phyloP scores from a whole-genome alignment of 208 protist genomes.

The Wallacemonas sp. region DNA sequence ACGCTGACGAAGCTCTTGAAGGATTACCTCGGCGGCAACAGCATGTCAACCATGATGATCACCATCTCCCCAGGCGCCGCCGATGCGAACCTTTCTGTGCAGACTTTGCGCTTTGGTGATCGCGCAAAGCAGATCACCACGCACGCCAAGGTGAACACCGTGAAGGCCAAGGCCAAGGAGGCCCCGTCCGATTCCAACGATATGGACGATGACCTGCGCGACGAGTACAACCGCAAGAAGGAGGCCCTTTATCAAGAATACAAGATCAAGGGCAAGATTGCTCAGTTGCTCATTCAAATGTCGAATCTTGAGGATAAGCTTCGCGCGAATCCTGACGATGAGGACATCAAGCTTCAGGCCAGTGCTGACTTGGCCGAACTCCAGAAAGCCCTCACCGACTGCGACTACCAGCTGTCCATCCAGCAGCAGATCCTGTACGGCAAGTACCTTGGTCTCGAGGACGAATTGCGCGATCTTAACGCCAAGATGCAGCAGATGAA shows the following conservation, averaged over 20 bases:
- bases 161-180: slow-evolving; percentile 38
- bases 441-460: slow-evolving; percentile 61
- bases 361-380: slow-evolving; percentile 54
- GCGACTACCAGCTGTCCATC: slow-evolving; percentile 57
- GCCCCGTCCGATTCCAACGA: slow-evolving; percentile 27
- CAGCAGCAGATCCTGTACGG: slow-evolving; percentile 71
- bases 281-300: slow-evolving; percentile 56
- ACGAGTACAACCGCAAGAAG: slow-evolving; percentile 75
- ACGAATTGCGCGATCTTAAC: slow-evolving; percentile 59
- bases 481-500: slow-evolving; percentile 75
- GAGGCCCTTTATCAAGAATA: slow-evolving; percentile 77
- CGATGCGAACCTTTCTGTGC: slow-evolving; percentile 78
- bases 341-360: slow-evolving; percentile 50
- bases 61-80: slow-evolving; percentile 64
- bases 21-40: slow-evolving; percentile 87
- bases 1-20: slow-evolving; percentile 88
- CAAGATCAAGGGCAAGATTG: slow-evolving; percentile 64
- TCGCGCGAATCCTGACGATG: slow-evolving; percentile 47
- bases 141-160: slow-evolving; percentile 77
- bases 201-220: slow-evolving; percentile 44
- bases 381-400: slow-evolving; percentile 58
- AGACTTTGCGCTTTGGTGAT: slow-evolving; percentile 87
- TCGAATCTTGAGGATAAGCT: slow-evolving; percentile 63
- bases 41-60: slow-evolving; percentile 78
- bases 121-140: slow-evolving; percentile 84